Conservation (phyloP, 306 rosid species). For the Ochetophila trinervis region DNA sequence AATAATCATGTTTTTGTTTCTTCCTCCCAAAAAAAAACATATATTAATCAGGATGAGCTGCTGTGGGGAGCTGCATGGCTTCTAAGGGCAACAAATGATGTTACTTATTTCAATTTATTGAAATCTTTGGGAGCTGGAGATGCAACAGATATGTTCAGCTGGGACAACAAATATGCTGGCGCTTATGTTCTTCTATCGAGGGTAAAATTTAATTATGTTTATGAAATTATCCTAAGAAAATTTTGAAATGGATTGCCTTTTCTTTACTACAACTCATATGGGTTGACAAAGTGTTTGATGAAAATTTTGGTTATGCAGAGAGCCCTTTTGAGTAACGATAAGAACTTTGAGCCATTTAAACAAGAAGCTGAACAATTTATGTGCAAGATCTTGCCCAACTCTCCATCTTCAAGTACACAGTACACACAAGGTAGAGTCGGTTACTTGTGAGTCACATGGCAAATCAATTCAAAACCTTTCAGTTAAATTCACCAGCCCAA, state of each 20-base stretch:
- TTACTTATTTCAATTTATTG: slow-evolving; percentile 51
- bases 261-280: no score
- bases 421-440: slow-evolving; percentile 68
- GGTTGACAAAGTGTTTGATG: background rate
- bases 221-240: no score
- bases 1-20: no score
- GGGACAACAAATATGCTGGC: slow-evolving; percentile 98
- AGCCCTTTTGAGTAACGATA: slow-evolving; percentile 53
- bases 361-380: slow-evolving; percentile 81
- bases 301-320: slow-evolving; percentile 37
- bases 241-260: no score
- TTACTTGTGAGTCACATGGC: background rate
- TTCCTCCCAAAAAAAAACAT: background rate
- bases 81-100: slow-evolving; percentile 69
- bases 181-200: slow-evolving; percentile 80
- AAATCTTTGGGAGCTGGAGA: slow-evolving; percentile 68
- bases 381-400: slow-evolving; percentile 83
- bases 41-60: slow-evolving; percentile 60
- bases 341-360: slow-evolving; percentile 56
- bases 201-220: slow-evolving; percentile 24
- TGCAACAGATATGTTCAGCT: slow-evolving; percentile 78
- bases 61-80: slow-evolving; percentile 98
- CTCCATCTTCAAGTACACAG: slow-evolving; percentile 78
- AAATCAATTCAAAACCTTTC: background rate
- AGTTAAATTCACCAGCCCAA: background rate